Evolutionary conservation across 2,329 filamentous ascomycete species (phyloP).

Genomic region (Phaeosphaeriaceae sp.): DNA sequence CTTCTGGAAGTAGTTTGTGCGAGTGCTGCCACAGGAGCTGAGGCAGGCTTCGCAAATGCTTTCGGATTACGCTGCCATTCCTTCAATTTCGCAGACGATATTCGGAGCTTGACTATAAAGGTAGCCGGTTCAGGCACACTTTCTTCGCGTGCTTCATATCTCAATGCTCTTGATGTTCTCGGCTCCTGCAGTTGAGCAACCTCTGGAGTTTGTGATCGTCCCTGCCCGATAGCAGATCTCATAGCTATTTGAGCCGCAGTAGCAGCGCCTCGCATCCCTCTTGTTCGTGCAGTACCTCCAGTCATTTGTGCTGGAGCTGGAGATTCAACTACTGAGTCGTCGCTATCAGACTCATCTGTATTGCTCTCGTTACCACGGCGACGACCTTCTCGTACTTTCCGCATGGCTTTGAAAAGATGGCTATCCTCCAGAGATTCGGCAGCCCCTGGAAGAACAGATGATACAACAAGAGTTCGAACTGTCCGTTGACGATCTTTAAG

Average conservation of each 20-base stretch:
- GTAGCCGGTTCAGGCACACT: constrained; percentile 68
- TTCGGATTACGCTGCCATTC: constrained; percentile 66
- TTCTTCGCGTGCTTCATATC: constrained; percentile 76
- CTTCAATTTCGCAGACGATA: constrained; percentile 73
- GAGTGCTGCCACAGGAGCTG: constrained; percentile 54
- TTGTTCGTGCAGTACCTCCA: constrained; percentile 79
- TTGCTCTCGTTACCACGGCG: constrained; percentile 71
- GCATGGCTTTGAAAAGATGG: constrained; percentile 75
- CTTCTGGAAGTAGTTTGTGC: constrained; percentile 55
- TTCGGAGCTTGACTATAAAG: constrained; percentile 75
- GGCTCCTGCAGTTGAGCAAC: constrained; percentile 70
- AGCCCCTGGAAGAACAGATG: constrained; percentile 87
- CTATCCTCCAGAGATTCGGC: constrained; percentile 82
- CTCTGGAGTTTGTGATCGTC: constrained; percentile 88
- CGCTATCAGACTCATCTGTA: constrained; percentile 90
- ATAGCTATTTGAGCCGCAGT: constrained; percentile 86
- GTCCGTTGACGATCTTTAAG: constrained; percentile 93
- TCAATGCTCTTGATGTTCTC: constrained; percentile 66
- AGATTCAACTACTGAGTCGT: constrained; percentile 86
- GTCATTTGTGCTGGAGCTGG: constrained; percentile 73
- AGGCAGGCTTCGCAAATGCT: constrained; percentile 50
- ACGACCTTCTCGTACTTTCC: constrained; percentile 56
- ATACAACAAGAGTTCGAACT: constrained; percentile 89
- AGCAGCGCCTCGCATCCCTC: constrained; percentile 88
- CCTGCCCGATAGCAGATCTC: constrained; percentile 66